These are phyloP conservation scores for Colletotrichum orbiculare DNA, from an alignment of 2,329 filamentous ascomycete species.

Conservation along the genomic window DNA sequence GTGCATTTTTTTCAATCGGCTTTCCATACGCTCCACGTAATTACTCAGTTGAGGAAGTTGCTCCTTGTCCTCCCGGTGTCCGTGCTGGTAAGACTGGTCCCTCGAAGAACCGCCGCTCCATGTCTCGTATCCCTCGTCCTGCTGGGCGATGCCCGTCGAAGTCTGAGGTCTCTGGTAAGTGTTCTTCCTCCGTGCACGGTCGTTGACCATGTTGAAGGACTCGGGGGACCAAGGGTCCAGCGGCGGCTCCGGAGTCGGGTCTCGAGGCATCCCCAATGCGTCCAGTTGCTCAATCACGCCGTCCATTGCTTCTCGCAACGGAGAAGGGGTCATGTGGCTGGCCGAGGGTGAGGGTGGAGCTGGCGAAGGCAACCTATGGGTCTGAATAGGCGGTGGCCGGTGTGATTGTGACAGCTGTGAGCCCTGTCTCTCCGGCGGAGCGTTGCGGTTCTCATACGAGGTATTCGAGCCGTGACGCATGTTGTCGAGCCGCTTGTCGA, in stretches of 20 bases:
- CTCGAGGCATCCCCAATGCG: conserved; percentile 77
- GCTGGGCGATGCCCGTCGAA: conserved; percentile 74
- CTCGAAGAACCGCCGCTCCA: conserved; percentile 66
- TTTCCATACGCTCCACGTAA: conserved; percentile 94
- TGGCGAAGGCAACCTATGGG: conserved; percentile 70
- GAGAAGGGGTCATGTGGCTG: conserved; percentile 84
- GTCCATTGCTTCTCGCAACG: conserved; percentile 94
- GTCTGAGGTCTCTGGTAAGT: conserved; percentile 71
- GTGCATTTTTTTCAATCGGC: conserved; percentile 78
- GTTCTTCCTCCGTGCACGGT: conserved; percentile 50
- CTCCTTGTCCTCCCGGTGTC: conserved; percentile 58
- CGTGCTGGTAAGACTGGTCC: conserved; percentile 54
- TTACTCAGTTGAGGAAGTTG: conserved; percentile 80
- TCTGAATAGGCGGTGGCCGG: conserved; percentile 58
- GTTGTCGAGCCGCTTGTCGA: conserved; percentile 48
- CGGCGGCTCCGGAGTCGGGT: conserved; percentile 65
- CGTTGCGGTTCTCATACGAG: conserved; percentile 44
- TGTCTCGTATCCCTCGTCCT: conserved; percentile 71
- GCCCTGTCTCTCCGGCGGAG: conserved; percentile 48
- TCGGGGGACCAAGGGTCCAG: conserved; percentile 91
- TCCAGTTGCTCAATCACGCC: conserved; percentile 96
- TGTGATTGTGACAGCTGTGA: conserved; percentile 51
- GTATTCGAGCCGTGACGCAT: conserved; percentile 45
- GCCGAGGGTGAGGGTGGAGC: conserved; percentile 74
- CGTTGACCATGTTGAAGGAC: conserved; percentile 73